Conservation (phyloP, 2,329 filamentous ascomycete genomes). For the Aspergillus aculeatinus region DNA sequence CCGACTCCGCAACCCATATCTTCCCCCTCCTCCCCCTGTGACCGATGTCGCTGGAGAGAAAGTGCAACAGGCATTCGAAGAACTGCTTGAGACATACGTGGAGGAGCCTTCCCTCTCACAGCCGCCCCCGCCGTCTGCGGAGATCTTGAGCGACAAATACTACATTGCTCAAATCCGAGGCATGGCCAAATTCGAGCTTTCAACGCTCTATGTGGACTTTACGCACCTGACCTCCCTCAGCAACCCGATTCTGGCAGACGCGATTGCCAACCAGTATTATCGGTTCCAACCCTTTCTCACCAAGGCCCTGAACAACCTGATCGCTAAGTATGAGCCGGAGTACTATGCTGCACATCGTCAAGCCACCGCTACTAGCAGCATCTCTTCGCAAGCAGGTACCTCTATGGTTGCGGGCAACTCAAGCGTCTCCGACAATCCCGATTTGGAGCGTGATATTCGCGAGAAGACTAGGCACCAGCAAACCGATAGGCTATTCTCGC, state of each 20-base stretch:
- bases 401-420: conserved; percentile 59
- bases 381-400: conserved; percentile 67
- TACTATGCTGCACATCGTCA: conserved; percentile 94
- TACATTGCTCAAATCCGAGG: conserved; percentile 67
- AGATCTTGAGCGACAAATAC: conserved; percentile 61
- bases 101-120: conserved; percentile 59
- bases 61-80: conserved; percentile 62
- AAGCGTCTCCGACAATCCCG: conserved; percentile 61
- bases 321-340: conserved; percentile 88
- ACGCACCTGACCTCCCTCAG: conserved; percentile 76
- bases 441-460: conserved; percentile 52
- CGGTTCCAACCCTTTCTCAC: conserved; percentile 91
- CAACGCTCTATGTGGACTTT: conserved; percentile 66
- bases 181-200: conserved; percentile 60
- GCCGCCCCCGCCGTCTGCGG: conserved; percentile 53
- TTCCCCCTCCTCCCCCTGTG: conserved; percentile 57
- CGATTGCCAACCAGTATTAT: conserved; percentile 88
- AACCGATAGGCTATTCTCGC: conserved; percentile 91
- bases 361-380: conserved; percentile 56
- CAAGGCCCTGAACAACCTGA: conserved; percentile 83
- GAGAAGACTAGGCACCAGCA: conserved; percentile 86
- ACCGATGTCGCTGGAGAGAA: conserved; percentile 62
- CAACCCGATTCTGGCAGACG: conserved; percentile 78
- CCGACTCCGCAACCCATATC: conserved; percentile 50
- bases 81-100: conserved; percentile 60